These are phyloP conservation scores for Bipolaris cookei DNA, from an alignment of 2,329 filamentous ascomycete genomes.

Conservation along the genomic window DNA sequence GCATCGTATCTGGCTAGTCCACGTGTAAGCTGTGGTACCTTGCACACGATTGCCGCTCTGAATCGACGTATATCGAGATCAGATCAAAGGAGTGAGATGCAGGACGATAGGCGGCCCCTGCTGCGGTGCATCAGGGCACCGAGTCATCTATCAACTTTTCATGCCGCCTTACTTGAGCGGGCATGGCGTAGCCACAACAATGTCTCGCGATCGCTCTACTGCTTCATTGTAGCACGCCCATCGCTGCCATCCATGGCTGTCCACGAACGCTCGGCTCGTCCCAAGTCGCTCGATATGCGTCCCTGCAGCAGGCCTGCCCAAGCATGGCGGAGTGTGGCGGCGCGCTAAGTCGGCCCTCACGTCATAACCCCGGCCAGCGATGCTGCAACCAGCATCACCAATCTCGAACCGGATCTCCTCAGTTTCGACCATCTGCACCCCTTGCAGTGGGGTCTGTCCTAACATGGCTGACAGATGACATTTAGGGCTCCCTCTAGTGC, in stretches of 20 bases:
- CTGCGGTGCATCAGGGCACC: conserved; percentile 10
- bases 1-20: conserved; percentile 4
- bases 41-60: conserved; percentile 26
- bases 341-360: conserved; percentile 21
- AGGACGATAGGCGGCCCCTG: conserved; percentile 22
- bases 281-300: conserved; percentile 29
- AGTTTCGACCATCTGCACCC: conserved; percentile 31
- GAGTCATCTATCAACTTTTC: conserved; percentile 24
- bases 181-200: conserved; percentile 20
- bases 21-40: conserved; percentile 14
- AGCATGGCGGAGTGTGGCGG: conserved; percentile 24
- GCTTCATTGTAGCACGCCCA: conserved; percentile 38
- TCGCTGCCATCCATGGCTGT: conserved; percentile 23
- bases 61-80: conserved; percentile 24
- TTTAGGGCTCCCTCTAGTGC: conserved; percentile 29
- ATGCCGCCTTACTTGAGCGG: conserved; percentile 16
- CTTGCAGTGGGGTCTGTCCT: conserved; percentile 25
- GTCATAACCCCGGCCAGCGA: conserved; percentile 28
- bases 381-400: conserved; percentile 32
- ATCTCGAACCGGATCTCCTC: conserved; percentile 37
- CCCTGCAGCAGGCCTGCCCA: conserved; percentile 23
- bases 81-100: conserved; percentile 10
- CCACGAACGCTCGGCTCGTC: conserved; percentile 29
- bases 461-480: conserved; percentile 38
- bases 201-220: conserved; percentile 35